Conservation (phyloP, 306 rosid genomes). For the Crotalaria pallida region DNA sequence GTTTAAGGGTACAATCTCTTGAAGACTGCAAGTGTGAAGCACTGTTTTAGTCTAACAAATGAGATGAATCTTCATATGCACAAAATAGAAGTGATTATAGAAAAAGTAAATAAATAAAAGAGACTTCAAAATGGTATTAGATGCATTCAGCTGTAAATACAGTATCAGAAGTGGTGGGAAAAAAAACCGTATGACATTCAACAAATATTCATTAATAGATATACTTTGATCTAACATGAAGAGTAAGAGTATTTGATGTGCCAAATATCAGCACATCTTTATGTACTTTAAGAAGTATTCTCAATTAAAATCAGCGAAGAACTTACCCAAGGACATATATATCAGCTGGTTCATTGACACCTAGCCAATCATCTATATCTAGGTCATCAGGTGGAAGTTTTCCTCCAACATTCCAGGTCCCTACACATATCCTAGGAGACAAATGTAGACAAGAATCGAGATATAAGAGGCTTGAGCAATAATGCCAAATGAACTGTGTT, state of each 20-base stretch:
- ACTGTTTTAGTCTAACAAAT: conserved; percentile 17
- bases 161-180: background rate
- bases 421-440: conserved; percentile 62
- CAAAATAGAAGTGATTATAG: conserved; percentile 11
- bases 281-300: background rate
- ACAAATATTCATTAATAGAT: background rate
- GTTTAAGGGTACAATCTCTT: conserved; percentile 95
- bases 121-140: background rate
- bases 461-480: conserved; percentile 22
- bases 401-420: conserved; percentile 98
- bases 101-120: background rate
- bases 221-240: background rate
- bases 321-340: conserved; percentile 92
- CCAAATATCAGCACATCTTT: conserved; percentile 13
- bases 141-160: background rate
- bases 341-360: conserved; percentile 78
- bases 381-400: conserved; percentile 82
- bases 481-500: conserved; percentile 13
- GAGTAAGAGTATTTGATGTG: background rate
- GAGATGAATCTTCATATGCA: conserved; percentile 6
- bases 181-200: background rate
- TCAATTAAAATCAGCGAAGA: background rate
- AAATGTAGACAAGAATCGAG: conserved; percentile 25
- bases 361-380: conserved; percentile 89
- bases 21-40: conserved; percentile 61